Conservation (phyloP, 2,329 filamentous ascomycete genomes). For the Verticillium nubilum region DNA sequence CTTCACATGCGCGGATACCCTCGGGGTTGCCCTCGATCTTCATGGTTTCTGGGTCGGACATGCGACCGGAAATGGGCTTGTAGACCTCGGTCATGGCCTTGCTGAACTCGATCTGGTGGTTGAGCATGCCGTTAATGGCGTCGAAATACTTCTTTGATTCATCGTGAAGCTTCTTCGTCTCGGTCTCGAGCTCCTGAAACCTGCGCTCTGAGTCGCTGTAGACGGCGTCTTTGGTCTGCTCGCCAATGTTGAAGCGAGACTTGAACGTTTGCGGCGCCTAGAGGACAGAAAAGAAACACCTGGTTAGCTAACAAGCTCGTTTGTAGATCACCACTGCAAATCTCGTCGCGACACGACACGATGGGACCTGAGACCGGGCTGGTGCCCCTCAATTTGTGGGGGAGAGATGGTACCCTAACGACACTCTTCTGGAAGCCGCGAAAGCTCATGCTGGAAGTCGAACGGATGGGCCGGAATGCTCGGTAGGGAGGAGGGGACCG, state of each 20-base stretch:
- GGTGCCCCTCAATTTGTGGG: constrained; percentile 15
- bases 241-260: constrained; percentile 89
- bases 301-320: background rate
- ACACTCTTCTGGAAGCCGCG: constrained; percentile 92
- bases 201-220: constrained; percentile 92
- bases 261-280: constrained; percentile 89
- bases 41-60: constrained; percentile 85
- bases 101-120: constrained; percentile 97
- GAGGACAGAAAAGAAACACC: background rate
- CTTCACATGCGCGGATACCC: constrained; percentile 90
- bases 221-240: constrained; percentile 89
- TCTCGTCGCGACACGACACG: background rate
- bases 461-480: constrained; percentile 5
- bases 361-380: background rate
- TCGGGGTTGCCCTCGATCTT: constrained; percentile 82
- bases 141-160: constrained; percentile 97
- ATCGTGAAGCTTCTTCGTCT: constrained; percentile 95
- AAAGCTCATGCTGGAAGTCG: constrained; percentile 75
- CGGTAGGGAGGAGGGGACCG: constrained; percentile 2
- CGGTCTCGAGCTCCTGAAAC: constrained; percentile 87
- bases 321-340: background rate
- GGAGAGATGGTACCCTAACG: constrained; percentile 59
- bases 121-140: constrained; percentile 96
- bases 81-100: constrained; percentile 95
- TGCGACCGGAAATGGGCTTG: constrained; percentile 92